phyloP scores from a whole-genome alignment of 805 yeast species.

The Ogataea siamensis region DNA sequence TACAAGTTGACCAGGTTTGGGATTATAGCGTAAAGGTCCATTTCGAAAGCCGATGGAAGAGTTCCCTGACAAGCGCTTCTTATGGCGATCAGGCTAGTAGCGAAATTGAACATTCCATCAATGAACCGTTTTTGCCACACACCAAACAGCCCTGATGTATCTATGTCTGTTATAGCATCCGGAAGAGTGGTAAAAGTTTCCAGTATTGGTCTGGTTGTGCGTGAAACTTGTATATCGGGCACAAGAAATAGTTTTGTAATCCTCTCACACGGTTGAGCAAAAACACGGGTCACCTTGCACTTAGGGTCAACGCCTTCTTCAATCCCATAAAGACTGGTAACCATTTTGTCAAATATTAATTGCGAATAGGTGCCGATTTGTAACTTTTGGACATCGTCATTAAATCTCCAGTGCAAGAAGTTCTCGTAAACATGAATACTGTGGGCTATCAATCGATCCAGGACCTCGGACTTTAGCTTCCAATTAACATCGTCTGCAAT shows the following conservation, averaged over 20 bases:
- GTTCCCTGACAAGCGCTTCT: conserved; percentile 47
- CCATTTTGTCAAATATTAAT: conserved; percentile 51
- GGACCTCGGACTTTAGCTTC: conserved; percentile 50
- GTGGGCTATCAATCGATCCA: conserved; percentile 54
- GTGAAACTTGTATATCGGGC: conserved; percentile 45
- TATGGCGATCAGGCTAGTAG: conserved; percentile 53
- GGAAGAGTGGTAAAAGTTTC: conserved; percentile 48
- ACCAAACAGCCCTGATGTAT: conserved; percentile 39
- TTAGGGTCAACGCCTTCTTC: conserved; percentile 39
- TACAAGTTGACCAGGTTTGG: conserved; percentile 60
- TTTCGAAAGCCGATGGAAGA: conserved; percentile 65
- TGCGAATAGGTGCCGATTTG: conserved; percentile 58
- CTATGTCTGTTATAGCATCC: conserved; percentile 15
- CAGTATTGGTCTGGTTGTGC: conserved; percentile 55
- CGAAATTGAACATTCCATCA: conserved; percentile 50
- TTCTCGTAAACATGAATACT: conserved; percentile 72
- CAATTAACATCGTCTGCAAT: conserved; percentile 37
- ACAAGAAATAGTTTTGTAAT: conserved; percentile 58
- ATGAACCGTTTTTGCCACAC: conserved; percentile 51
- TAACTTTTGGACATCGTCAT: conserved; percentile 52
- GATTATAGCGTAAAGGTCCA: conserved; percentile 51
- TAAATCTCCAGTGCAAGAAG: conserved; percentile 67
- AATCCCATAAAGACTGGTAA: conserved; percentile 54
- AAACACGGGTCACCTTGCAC: conserved; percentile 45
- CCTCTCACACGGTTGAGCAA: conserved; percentile 49